These are phyloP conservation scores for Darksidea phi DNA, from an alignment of 495 filamentous ascomycete genomes.

Conservation along the genomic window DNA sequence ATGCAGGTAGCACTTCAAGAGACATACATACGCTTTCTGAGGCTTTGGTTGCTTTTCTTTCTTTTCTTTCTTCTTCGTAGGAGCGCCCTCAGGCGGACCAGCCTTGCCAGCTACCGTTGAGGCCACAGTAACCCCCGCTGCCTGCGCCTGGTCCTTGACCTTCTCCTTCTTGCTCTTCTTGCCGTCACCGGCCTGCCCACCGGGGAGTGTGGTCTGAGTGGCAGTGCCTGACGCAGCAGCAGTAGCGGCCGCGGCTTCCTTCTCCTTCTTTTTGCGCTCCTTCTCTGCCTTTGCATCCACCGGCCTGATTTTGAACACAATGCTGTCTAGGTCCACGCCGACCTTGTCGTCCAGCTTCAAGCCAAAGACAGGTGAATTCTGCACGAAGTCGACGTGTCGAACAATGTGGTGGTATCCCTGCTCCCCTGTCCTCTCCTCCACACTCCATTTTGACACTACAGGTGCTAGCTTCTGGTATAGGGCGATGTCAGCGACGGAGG, in stretches of 20 bases:
- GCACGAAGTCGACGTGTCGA: slow-evolving; percentile 88
- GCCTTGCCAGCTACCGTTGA: slow-evolving; percentile 31
- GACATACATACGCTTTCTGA: slow-evolving; percentile 53
- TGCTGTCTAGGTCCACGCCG: slow-evolving; percentile 71
- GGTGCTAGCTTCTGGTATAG: slow-evolving; percentile 80
- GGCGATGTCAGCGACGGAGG: slow-evolving; percentile 84
- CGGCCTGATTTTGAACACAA: slow-evolving; percentile 60
- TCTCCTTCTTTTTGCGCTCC: slow-evolving; percentile 52
- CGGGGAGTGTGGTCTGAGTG: slow-evolving; percentile 21
- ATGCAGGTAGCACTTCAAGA: slow-evolving; percentile 40
- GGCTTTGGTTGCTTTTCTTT: slow-evolving; percentile 67
- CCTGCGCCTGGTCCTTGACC: slow-evolving; percentile 39
- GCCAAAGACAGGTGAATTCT: slow-evolving; percentile 78
- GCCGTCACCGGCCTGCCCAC: slow-evolving; percentile 14
- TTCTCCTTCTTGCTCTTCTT: slow-evolving; percentile 41
- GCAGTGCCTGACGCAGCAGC: slow-evolving; percentile 31
- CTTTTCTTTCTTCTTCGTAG: slow-evolving; percentile 80
- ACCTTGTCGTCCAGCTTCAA: slow-evolving; percentile 77
- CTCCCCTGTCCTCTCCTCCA: slow-evolving; percentile 88
- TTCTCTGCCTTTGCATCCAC: slow-evolving; percentile 56
- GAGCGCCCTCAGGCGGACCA: slow-evolving; percentile 21
- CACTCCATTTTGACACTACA: slow-evolving; percentile 72
- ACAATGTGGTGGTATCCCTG: slow-evolving; percentile 88
- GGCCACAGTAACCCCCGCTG: slow-evolving; percentile 36
- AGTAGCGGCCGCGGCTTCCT: slow-evolving; percentile 40